Evolutionary conservation across 345 rosid genomes (phyloP).

Genomic region (Eucalyptus tenuipes): DNA sequence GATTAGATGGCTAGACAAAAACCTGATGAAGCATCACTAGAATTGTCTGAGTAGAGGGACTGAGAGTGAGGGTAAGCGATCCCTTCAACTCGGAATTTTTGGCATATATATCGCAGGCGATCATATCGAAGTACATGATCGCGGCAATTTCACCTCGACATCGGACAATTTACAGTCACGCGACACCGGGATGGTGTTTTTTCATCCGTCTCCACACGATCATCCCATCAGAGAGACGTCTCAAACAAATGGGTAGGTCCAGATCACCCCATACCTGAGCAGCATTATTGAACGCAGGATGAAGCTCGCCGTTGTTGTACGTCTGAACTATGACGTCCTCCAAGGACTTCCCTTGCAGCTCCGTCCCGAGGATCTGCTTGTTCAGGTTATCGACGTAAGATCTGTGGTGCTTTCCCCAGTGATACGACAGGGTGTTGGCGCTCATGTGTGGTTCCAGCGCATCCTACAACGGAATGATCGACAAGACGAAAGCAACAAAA

Average conservation of each 20-base stretch:
- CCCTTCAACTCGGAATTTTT: not conserved
- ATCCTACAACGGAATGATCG: conserved; percentile 19
- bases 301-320: conserved; percentile 68
- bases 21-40: not conserved
- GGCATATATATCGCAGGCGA: not conserved
- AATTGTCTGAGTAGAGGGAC: not conserved
- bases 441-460: conserved; percentile 96
- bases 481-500: not conserved
- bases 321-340: conserved; percentile 43
- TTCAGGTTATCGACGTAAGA: conserved; percentile 76
- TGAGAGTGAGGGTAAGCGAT: not conserved
- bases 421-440: conserved; percentile 59
- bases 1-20: not conserved
- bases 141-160: too few relatives aligned
- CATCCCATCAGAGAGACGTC: not conserved
- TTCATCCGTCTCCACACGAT: not conserved
- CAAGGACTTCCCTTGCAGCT: conserved; percentile 41
- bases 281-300: conserved; percentile 91
- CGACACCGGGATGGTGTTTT: not conserved
- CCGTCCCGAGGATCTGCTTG: conserved; percentile 69
- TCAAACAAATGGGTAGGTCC: not conserved
- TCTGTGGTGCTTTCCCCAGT: conserved; percentile 95
- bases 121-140: not conserved
- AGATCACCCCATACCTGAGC: conserved; percentile 37
- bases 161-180: too few relatives aligned